Percentiles rank a stretch among this genome's conserved stretches.
Evolutionary conservation across 768 basidiomycete species (phyloP).

Genomic region (Trametes gibbosa): DNA sequence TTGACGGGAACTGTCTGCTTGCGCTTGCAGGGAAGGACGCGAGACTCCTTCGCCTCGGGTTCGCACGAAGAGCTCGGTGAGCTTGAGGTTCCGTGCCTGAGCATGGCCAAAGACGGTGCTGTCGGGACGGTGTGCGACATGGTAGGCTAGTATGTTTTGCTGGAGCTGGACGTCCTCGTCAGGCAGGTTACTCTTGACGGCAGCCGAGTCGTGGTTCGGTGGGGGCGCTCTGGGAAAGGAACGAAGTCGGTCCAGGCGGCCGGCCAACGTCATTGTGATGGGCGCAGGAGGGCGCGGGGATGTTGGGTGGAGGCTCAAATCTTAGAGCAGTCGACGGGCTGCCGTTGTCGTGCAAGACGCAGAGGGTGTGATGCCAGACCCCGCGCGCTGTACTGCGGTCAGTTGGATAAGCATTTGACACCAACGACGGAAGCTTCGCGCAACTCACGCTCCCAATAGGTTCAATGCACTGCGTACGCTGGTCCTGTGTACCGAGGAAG

Average conservation of each 20-base stretch:
- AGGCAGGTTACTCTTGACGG: constrained; percentile 23
- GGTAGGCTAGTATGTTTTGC: constrained; percentile 25
- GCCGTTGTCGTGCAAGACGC: not conserved
- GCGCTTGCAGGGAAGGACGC: not conserved
- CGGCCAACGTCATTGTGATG: not conserved
- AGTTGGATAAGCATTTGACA: not conserved
- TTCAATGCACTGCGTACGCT: no score
- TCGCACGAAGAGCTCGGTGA: constrained; percentile 21
- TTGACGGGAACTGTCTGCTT: not conserved
- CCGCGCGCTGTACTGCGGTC: not conserved
- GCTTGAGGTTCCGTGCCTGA: constrained; percentile 18
- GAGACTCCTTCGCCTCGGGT: not conserved
- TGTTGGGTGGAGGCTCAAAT: no score
- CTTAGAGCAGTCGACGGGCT: not conserved
- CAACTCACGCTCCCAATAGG: no score
- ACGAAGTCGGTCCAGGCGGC: constrained; percentile 9
- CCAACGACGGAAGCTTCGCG: no score
- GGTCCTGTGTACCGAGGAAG: no score
- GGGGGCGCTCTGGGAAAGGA: constrained; percentile 22
- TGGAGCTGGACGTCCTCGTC: constrained; percentile 20
- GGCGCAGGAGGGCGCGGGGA: not conserved
- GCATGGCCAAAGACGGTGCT: constrained; percentile 22
- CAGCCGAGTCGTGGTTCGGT: constrained; percentile 24
- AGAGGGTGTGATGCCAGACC: not conserved
- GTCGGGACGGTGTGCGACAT: constrained; percentile 17